phyloP scores from a whole-genome alignment of 1,139 yeast species.

The Blastobotrys aristatus region DNA sequence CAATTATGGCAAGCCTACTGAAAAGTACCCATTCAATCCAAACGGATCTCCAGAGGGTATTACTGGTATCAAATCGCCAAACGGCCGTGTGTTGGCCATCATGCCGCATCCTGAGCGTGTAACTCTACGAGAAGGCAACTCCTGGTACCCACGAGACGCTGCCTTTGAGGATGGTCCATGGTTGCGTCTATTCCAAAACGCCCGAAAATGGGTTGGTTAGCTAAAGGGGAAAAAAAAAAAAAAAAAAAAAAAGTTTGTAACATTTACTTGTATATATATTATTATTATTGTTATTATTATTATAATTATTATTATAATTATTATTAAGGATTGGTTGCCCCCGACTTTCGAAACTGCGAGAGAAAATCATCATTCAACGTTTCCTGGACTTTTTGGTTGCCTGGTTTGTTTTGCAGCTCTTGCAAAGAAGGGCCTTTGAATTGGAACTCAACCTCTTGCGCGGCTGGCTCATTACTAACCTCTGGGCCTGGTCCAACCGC shows the following conservation, averaged over 20 bases:
- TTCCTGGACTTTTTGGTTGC: background rate
- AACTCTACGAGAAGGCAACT: conserved; percentile 77
- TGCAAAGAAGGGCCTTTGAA: background rate
- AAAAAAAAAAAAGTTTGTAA: no score
- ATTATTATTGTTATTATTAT: no score
- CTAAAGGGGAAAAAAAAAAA: background rate
- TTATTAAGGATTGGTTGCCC: no score
- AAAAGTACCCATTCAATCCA: conserved; percentile 87
- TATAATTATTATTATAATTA: no score
- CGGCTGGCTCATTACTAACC: background rate
- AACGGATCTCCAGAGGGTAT: conserved; percentile 94
- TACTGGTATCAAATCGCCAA: conserved; percentile 83
- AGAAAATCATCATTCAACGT: background rate
- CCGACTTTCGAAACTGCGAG: background rate
- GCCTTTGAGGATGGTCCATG: conserved; percentile 64
- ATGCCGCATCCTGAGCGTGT: conserved; percentile 99
- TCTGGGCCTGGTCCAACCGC: background rate
- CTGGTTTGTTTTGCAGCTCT: background rate
- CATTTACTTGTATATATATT: no score
- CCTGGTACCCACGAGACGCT: conserved; percentile 71
- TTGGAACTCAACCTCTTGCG: background rate
- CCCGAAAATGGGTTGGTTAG: conserved; percentile 86
- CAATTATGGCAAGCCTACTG: conserved; percentile 81
- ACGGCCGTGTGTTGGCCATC: conserved; percentile 95
- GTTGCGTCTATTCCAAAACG: conserved; percentile 89